Percentiles rank a stretch among this genome's conserved stretches.
phyloP scores from a whole-genome alignment of 306 rosid genomes.

The Vicia faba region DNA sequence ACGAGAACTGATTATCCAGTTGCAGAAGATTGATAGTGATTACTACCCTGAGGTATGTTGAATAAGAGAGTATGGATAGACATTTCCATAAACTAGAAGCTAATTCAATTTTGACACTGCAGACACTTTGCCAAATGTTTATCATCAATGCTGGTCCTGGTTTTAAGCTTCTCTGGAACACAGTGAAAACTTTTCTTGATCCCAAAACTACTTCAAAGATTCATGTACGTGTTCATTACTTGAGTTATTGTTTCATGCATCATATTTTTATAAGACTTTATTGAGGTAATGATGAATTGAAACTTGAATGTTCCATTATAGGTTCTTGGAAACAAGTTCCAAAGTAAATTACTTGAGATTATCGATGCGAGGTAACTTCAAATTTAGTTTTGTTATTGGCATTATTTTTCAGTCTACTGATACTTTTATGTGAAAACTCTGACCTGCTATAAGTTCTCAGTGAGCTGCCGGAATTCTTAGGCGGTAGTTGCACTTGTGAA shows the following conservation, averaged over 20 bases:
- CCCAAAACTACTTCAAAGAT: constrained; percentile 80
- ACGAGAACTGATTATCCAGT: constrained; percentile 66
- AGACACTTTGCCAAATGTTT: constrained; percentile 81
- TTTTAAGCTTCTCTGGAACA: constrained; percentile 83
- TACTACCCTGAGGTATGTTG: constrained; percentile 90
- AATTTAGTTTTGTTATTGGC: constrained; percentile 19
- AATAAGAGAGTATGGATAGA: not conserved
- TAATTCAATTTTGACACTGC: constrained; percentile 36
- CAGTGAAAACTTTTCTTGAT: constrained; percentile 80
- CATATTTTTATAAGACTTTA: constrained; percentile 9
- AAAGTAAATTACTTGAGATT: constrained; percentile 70
- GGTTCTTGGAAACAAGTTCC: constrained; percentile 86
- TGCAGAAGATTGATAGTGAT: constrained; percentile 86
- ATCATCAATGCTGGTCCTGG: constrained; percentile 93
- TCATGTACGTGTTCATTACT: constrained; percentile 58
- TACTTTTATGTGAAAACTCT: constrained; percentile 28
- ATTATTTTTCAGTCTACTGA: constrained; percentile 22
- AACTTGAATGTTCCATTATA: constrained; percentile 41
- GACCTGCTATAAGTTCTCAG: constrained; percentile 47
- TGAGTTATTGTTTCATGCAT: not conserved
- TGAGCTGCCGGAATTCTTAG: constrained; percentile 84
- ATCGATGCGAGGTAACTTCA: constrained; percentile 67
- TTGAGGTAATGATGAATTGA: constrained; percentile 27
- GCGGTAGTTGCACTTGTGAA: constrained; percentile 78
- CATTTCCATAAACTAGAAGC: not conserved